Evolutionary conservation across 1,139 yeast genomes (phyloP), one percentile per base, ranked within the genome.

Genomic region (Pichia sp.): DNA sequence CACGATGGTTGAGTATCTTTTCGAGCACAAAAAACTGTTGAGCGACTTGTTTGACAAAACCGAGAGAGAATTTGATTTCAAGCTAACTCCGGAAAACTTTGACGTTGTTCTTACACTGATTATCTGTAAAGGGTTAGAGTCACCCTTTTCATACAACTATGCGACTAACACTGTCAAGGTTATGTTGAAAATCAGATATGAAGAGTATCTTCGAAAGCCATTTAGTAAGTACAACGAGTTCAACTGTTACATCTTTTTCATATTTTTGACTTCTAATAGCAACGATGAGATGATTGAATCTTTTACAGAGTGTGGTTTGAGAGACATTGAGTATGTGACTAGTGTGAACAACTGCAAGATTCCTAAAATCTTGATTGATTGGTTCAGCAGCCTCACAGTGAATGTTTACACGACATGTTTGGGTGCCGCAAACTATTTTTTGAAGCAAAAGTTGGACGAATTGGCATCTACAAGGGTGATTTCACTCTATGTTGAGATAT

Each of bases 91-190:
- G 41, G 72, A 72, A 3, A 82, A 79, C 61, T 77, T 86, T 60
- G 84, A 86, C 51, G 74, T 76, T 36, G 74, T 82, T 25, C 64
- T 87, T 22, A 70, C 82, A 46, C 74, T 75, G 47, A 65, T 79
- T 13, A 69, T 83, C 30, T 70, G 81, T 2, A 82, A 79, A 61
- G 96, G 96, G 0, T 69, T 87, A 52, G 79, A 80, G 47, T 70
- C 80, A 12, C 80, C 91, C 3, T 80, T 79, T 51, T 75, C 86
- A 25, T 78, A 80, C 54, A 78, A 77, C n/a, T 70, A 74, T 2
- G 79, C 93, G 0, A 64, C 83, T 46, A 70, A 70, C 2, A 74
- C 82, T 23, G 64, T 87, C 61, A 78, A 74, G 55, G 65, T 70
- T 1, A 68, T 83, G 26, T 76, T 85, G 62, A 73, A 71, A 46